Evolutionary conservation across 129 eudicot genomes (phyloP).

Genomic region (Rutidosis leptorrhynchoides): DNA sequence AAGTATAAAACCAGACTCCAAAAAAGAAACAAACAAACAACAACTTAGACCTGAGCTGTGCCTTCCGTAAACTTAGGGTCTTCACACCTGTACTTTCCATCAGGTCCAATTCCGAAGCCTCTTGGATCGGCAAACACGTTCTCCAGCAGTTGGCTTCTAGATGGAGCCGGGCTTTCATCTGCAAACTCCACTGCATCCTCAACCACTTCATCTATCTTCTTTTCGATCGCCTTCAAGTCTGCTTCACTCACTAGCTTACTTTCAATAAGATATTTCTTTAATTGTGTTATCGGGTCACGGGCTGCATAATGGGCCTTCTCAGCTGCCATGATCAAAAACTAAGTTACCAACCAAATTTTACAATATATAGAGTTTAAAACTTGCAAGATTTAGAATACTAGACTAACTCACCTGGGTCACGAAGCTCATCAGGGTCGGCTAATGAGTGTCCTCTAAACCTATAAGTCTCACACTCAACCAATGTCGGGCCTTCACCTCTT

Average conservation of each 20-base stretch:
- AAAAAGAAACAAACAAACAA: background rate
- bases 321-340: constrained; percentile 9
- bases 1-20: background rate
- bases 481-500: constrained; percentile 29
- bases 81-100: constrained; percentile 30
- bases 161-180: constrained; percentile 28
- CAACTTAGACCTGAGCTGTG: constrained; percentile 28
- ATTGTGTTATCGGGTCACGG: constrained; percentile 26
- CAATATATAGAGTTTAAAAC: background rate
- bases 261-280: constrained; percentile 23
- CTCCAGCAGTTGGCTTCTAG: constrained; percentile 32
- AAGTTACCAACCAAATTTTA: background rate
- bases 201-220: constrained; percentile 30
- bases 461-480: constrained; percentile 32
- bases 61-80: constrained; percentile 31
- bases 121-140: constrained; percentile 34
- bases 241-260: constrained; percentile 26
- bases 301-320: constrained; percentile 33
- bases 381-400: background rate
- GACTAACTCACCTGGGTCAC: constrained; percentile 24
- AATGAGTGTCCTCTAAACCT: constrained; percentile 34
- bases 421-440: constrained; percentile 34
- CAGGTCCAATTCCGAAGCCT: constrained; percentile 33
- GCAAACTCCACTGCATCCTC: constrained; percentile 31
- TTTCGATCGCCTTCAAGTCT: constrained; percentile 27